Percentiles rank a stretch among this genome's conserved stretches.
Conservation (phyloP, 2,329 filamentous ascomycete genomes). For the Paecilomyces fulvus region DNA sequence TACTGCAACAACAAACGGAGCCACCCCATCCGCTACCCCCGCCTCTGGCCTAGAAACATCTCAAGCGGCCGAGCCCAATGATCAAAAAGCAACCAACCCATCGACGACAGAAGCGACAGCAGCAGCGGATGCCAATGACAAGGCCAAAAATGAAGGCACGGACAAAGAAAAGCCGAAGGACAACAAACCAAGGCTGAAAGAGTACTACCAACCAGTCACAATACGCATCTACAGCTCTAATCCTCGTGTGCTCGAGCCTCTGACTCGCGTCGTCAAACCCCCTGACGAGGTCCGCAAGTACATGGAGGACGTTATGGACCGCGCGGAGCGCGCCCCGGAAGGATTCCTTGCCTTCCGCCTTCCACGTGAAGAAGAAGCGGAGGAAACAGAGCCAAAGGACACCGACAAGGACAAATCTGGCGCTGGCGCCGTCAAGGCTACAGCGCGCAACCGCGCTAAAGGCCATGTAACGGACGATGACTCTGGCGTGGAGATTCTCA, state of each 20-base stretch:
- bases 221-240: conserved; percentile 48
- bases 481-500: conserved; percentile 12
- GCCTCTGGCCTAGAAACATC: conserved; percentile 6
- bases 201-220: conserved; percentile 47
- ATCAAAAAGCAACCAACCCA: conserved; percentile 10
- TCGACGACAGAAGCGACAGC: conserved; percentile 4
- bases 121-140: conserved; percentile 3
- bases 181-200: conserved; percentile 23
- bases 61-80: conserved; percentile 4
- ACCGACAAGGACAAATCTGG: conserved; percentile 15
- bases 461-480: conserved; percentile 18
- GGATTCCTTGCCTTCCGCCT: conserved; percentile 49
- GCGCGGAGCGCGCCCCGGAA: conserved; percentile 46
- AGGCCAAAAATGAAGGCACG: conserved; percentile 3
- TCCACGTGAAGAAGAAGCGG: conserved; percentile 31
- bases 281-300: conserved; percentile 44
- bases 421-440: neutral
- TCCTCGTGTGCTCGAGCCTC: conserved; percentile 45
- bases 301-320: conserved; percentile 51
- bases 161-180: conserved; percentile 7
- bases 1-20: neutral
- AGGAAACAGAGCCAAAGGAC: conserved; percentile 10
- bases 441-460: conserved; percentile 13
- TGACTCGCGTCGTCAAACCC: conserved; percentile 49
- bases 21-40: conserved; percentile 12